Evolutionary conservation across 2,329 filamentous ascomycete species (phyloP).

Genomic region (Ophiostoma himal-ulmi): DNA sequence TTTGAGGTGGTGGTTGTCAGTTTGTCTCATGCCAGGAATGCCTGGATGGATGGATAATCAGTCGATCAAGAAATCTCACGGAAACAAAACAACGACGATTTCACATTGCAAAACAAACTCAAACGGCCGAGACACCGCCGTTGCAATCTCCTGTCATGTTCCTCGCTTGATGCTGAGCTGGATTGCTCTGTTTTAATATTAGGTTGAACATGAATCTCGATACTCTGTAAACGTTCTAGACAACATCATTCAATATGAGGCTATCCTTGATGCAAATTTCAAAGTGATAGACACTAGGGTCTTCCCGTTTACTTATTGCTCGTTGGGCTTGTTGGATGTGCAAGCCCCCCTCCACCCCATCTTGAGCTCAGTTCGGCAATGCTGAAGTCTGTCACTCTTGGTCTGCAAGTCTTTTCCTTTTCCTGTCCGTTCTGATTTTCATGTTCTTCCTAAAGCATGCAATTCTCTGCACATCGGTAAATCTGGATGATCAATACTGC

Average conservation of each 20-base stretch:
- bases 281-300: neutral
- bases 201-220: neutral
- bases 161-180: conserved; percentile 9
- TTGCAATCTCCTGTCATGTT: conserved; percentile 9
- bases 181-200: neutral
- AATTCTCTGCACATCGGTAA: neutral
- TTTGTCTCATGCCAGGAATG: neutral
- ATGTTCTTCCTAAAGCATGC: neutral
- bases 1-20: neutral
- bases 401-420: neutral
- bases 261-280: neutral
- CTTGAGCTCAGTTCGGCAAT: neutral
- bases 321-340: neutral
- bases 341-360: neutral
- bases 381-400: conserved; percentile 10
- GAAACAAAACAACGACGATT: neutral
- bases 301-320: conserved; percentile 1
- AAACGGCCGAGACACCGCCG: conserved; percentile 13
- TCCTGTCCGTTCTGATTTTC: neutral
- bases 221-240: neutral
- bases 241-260: neutral
- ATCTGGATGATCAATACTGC: neutral
- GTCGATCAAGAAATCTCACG: neutral
- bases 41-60: neutral
- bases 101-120: conserved; percentile 10